These are phyloP conservation scores for Phytopythium chamaehyphon DNA, from an alignment of 352 stramenopile genomes.

Conservation along the genomic window DNA sequence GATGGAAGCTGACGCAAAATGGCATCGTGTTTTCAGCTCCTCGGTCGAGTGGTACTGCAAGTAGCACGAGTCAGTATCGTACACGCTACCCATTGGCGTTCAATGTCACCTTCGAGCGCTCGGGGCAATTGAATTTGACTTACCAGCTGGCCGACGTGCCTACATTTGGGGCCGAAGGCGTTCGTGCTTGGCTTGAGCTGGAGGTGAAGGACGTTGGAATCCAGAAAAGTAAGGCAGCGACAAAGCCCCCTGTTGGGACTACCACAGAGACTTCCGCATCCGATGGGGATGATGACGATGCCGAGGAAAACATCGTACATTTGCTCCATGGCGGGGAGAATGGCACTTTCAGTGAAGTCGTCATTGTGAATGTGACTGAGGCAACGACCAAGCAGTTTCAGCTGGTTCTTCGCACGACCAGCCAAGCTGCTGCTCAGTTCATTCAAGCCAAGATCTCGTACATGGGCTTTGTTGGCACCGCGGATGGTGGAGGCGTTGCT, in stretches of 20 bases:
- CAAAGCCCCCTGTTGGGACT: conserved; percentile 9
- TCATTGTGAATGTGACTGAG: conserved; percentile 51
- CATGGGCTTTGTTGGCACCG: conserved; percentile 47
- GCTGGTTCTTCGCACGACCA: conserved; percentile 55
- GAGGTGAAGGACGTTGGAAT: conserved; percentile 32
- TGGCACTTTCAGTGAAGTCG: conserved; percentile 50
- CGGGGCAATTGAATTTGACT: conserved; percentile 54
- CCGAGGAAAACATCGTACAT: conserved; percentile 34
- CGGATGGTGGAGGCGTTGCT: conserved; percentile 42
- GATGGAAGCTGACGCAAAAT: conserved; percentile 69
- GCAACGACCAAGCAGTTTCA: conserved; percentile 43
- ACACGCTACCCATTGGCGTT: conserved; percentile 48
- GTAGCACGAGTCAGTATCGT: conserved; percentile 16
- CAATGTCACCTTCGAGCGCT: conserved; percentile 49
- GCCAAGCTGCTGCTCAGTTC: conserved; percentile 28
- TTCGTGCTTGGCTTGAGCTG: conserved; percentile 67
- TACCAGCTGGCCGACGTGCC: conserved; percentile 61
- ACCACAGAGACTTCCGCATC: not conserved
- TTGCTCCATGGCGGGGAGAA: conserved; percentile 62
- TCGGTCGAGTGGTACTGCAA: not conserved
- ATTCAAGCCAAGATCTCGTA: conserved; percentile 50
- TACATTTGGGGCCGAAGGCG: conserved; percentile 52
- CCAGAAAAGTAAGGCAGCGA: not conserved
- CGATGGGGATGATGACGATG: conserved; percentile 6
- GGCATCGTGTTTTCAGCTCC: conserved; percentile 35